Base-by-base conservation (phyloP, 352 stramenopile genomes). In the Sclerospora graminicola region DNA sequence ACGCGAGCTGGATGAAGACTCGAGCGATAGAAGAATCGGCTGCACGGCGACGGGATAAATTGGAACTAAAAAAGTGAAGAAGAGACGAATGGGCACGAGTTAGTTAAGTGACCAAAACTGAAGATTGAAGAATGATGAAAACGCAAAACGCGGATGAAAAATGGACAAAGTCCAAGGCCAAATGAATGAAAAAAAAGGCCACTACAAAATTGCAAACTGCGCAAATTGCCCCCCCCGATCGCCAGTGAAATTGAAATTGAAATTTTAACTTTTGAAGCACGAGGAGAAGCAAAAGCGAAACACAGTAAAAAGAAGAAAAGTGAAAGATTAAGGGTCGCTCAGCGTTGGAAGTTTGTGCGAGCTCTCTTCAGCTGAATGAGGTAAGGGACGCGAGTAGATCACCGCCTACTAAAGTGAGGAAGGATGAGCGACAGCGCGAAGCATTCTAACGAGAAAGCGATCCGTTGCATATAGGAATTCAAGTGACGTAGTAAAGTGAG, bases 241-340 rank as follows among this genome's bases (percentile, higher is more conserved):
- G 34, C 49, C 47, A 51, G 37, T 55, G 45, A 63, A 68, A 58
- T 58, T 56, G 51, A 57, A 54, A 63, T 51, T 57, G 51, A 55
- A 67, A 68, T 64, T 62, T 64, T 50, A 64, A 61, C 54, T 61
- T 68, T 68, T 64, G 54, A 64, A 64, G 57, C 44, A 48, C 40
- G 13, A 52, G 45, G 34, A 43, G 46, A 32, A 51, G 54, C 51
- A 35, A 64, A 64, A 64, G 48, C 45, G 40, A 54, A 59, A 66
- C 56, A 53, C 52, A 66, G 47, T 64, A 57, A 54, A 41, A 51
- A 58, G 51, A 32, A 63, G 54, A 29, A 58, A 58, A 28, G 57
- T 63, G 41, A 61, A 53, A 63, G 57, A 23, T 29, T 30, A 46
- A 46, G 47, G 41, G n/a, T n/a, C n/a, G n/a, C 6, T 26, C 21